phyloP scores from a whole-genome alignment of 2,329 filamentous ascomycete genomes.

The Penicillium sp. region DNA sequence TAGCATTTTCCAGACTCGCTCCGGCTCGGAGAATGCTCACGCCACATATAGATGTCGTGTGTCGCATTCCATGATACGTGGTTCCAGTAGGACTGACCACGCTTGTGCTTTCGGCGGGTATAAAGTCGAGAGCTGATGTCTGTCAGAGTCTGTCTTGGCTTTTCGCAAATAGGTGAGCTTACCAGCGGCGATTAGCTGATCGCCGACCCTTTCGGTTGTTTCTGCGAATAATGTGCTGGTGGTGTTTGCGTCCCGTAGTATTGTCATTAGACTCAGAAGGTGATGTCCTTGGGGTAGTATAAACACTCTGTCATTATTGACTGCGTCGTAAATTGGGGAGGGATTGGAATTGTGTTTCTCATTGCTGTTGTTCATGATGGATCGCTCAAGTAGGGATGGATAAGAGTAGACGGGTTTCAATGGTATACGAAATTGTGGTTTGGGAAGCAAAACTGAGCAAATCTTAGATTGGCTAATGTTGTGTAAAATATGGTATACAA shows the following conservation, averaged over 20 bases:
- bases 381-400: not conserved
- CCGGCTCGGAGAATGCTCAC: conserved; percentile 32
- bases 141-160: not conserved
- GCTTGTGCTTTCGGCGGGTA: not conserved
- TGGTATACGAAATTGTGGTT: not conserved
- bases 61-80: conserved; percentile 1
- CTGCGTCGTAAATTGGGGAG: not conserved
- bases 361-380: not conserved
- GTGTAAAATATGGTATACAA: not conserved
- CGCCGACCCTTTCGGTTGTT: conserved; percentile 2
- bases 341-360: not conserved
- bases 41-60: not conserved
- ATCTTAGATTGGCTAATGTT: not conserved
- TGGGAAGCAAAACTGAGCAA: not conserved
- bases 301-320: not conserved
- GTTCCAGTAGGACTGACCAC: conserved; percentile 2
- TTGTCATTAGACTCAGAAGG: conserved; percentile 4
- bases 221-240: conserved; percentile 1
- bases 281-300: conserved; percentile 4
- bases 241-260: conserved; percentile 3
- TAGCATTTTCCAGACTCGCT: conserved; percentile 26
- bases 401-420: not conserved
- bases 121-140: conserved; percentile 1
- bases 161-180: not conserved
- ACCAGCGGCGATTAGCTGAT: conserved; percentile 7